Evolutionary conservation across 1,284 basidiomycete species (phyloP), one percentile per base, ranked within the genome.

Genomic region (Acaromyces ingoldii): DNA sequence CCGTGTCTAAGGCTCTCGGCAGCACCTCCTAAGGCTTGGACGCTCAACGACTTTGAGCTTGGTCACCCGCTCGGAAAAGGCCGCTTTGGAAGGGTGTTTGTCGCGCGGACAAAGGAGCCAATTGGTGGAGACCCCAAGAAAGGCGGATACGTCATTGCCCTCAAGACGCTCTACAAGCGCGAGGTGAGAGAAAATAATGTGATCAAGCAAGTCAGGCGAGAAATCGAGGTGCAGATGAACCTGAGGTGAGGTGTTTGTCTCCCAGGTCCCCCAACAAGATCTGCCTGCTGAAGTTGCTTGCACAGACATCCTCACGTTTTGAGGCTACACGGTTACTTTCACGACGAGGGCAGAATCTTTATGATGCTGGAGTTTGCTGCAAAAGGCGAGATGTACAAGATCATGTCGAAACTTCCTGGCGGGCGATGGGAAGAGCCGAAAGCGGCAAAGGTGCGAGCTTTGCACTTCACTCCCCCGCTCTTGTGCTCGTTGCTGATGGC

Each of bases 141-240:
- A 24, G 49, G 51, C 21, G 67, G 67, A 19, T 98, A 91, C 80
- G 95, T 97, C 71, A 84, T 98, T 65, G 95, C 93, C 7, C 84
- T 98, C 77, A 98, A 98, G 78, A 92, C 89, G 64, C 81, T 97
- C 55, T 95, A 96, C 82, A 99, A 99, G 79, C 87, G 88, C 49
- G 93, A 98, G 78, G 86, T 97, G 66, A 83, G 96, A 51, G 82
- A 87, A 67, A 89, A 95, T 79, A 63, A 60, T 33, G 62, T 74
- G 22, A 70, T 74, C 36, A 91, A 89, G 69, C 93, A 98, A 76
- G 87, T 95, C 47, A 82, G 95, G 38, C 83, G 95, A 48, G 95
- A 98, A 78, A 97, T 99, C 66, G 95, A 99, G 77, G 98, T 99
- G 60, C 95, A 98, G 74, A 89, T 91, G 77, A 93, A 98, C 78